phyloP scores from a whole-genome alignment of 2,329 filamentous ascomycete genomes.

The Penicillium thymicola region DNA sequence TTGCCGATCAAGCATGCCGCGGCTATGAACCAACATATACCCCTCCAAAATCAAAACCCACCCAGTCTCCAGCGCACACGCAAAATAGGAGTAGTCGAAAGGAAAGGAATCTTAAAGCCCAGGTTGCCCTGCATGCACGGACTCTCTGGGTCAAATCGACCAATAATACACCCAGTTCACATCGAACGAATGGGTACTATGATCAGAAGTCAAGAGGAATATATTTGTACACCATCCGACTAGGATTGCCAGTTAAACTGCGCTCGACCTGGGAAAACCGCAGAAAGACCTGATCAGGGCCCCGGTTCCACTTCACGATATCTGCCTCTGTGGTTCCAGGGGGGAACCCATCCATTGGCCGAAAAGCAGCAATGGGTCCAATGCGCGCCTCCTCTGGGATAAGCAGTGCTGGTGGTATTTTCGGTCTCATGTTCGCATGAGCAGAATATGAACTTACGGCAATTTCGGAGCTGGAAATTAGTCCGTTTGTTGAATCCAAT shows the following conservation, averaged over 20 bases:
- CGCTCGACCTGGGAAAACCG: conserved; percentile 22
- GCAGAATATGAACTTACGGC: background rate
- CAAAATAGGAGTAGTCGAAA: no score
- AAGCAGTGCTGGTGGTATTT: background rate
- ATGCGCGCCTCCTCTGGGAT: conserved; percentile 30
- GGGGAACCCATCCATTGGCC: conserved; percentile 18
- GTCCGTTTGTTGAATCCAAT: background rate
- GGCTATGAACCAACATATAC: no score
- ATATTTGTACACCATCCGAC: conserved; percentile 22
- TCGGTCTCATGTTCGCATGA: background rate
- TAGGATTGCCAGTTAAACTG: conserved; percentile 14
- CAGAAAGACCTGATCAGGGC: conserved; percentile 21
- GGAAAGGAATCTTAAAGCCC: background rate
- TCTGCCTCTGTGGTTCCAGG: conserved; percentile 16
- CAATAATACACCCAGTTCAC: background rate
- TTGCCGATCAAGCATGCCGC: no score
- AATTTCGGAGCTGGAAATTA: background rate
- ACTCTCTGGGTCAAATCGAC: background rate
- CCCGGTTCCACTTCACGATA: conserved; percentile 20
- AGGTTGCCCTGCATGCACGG: background rate
- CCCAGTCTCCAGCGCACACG: no score
- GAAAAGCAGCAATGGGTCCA: conserved; percentile 24
- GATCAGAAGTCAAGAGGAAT: conserved; percentile 17
- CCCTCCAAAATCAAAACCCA: no score
- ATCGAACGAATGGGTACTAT: background rate